phyloP scores from a whole-genome alignment of 306 rosid genomes.

The Inga leiocalycina region DNA sequence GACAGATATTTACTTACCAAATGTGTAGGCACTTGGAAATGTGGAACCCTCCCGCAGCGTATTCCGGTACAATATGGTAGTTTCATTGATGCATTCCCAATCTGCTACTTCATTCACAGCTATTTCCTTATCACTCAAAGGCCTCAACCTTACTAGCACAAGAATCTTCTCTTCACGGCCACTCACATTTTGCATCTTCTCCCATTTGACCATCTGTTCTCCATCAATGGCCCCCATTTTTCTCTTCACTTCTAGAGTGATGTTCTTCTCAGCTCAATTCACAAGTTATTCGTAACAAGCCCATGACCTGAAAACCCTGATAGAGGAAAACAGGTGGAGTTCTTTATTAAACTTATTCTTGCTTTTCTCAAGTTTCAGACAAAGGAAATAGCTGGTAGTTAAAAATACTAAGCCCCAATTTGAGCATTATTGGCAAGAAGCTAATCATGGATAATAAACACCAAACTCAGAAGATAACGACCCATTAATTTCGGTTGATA shows the following conservation, averaged over 20 bases:
- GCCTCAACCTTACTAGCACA: conserved; percentile 84
- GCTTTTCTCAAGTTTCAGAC: conserved; percentile 42
- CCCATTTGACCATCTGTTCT: conserved; percentile 81
- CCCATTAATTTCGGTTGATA: conserved; percentile 35
- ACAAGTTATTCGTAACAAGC: conserved; percentile 33
- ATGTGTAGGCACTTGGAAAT: conserved; percentile 82
- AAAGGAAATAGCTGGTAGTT: conserved; percentile 42
- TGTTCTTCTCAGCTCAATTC: conserved; percentile 37
- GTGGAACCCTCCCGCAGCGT: conserved; percentile 94
- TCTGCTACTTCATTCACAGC: conserved; percentile 69
- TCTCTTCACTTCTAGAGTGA: conserved; percentile 31
- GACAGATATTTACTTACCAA: conserved; percentile 60
- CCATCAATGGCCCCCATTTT: conserved; percentile 76
- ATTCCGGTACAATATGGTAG: conserved; percentile 78
- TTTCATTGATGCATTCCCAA: conserved; percentile 97
- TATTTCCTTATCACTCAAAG: conserved; percentile 77
- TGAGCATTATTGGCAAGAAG: conserved; percentile 44
- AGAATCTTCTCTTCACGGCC: conserved; percentile 86
- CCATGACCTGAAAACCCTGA: conserved; percentile 35
- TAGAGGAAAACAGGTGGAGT: conserved; percentile 26
- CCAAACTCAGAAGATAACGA: conserved; percentile 38
- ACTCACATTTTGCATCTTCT: conserved; percentile 65
- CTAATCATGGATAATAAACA: conserved; percentile 45
- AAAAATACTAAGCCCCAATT: conserved; percentile 37
- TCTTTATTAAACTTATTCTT: conserved; percentile 23